Evolutionary conservation across 139 green algal species (phyloP).

Genomic region (Edaphochlamys debaryana): DNA sequence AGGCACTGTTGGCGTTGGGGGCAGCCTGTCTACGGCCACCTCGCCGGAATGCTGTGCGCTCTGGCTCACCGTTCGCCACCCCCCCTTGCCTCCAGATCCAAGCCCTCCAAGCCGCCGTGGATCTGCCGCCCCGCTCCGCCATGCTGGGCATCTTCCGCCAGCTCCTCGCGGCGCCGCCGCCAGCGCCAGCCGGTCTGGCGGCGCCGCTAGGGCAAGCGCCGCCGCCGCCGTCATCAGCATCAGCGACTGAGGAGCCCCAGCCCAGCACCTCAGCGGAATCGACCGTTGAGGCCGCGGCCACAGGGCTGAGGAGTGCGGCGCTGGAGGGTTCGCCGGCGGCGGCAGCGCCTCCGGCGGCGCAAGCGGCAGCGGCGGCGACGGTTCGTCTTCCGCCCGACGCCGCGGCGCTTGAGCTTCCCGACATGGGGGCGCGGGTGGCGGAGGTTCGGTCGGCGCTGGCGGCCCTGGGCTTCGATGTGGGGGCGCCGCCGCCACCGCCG

Average conservation of each 20-base stretch:
- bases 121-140: constrained; percentile 9
- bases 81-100: too few species aligned
- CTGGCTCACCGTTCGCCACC: too few species aligned
- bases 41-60: too few species aligned
- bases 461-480: background rate
- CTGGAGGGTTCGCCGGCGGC: too few species aligned
- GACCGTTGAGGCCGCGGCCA: background rate
- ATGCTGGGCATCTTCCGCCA: constrained; percentile 28
- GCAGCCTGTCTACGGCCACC: too few species aligned
- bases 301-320: too few species aligned
- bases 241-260: background rate
- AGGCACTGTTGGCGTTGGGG: too few species aligned
- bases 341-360: too few species aligned
- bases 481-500: background rate
- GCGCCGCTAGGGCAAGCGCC: background rate
- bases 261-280: background rate
- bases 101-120: background rate
- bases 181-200: background rate
- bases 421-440: background rate
- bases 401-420: background rate
- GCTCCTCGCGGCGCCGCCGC: background rate
- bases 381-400: constrained; percentile 3
- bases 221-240: background rate
- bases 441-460: background rate
- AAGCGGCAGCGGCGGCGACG: too few species aligned